phyloP scores from a whole-genome alignment of 306 rosid genomes.

The Quercus cerris region DNA sequence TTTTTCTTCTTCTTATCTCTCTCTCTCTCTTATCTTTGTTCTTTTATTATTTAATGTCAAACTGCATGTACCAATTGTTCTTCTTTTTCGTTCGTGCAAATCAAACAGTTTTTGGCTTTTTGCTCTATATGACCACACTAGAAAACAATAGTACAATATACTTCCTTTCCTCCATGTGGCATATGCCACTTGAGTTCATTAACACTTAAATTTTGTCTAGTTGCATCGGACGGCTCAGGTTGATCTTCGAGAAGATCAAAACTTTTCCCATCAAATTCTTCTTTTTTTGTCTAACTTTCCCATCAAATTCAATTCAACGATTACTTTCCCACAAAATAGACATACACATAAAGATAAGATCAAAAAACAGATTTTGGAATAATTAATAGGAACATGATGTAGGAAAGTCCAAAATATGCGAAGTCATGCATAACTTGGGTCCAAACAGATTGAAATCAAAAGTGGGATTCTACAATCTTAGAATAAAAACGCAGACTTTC shows the following conservation, averaged over 20 bases:
- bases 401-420: not conserved
- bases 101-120: too few species aligned
- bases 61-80: too few species aligned
- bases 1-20: too few species aligned
- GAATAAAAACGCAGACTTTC: slow-evolving; percentile 28
- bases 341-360: not conserved
- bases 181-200: too few species aligned
- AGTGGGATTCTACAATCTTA: slow-evolving; percentile 7
- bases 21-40: too few species aligned
- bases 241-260: not conserved
- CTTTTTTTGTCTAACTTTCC: not conserved
- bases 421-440: not conserved
- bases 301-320: not conserved
- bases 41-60: too few species aligned
- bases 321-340: not conserved
- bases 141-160: too few species aligned
- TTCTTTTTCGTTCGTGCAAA: too few species aligned
- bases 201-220: not conserved
- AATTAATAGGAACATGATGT: too few species aligned
- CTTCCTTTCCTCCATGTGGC: too few species aligned
- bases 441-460: slow-evolving; percentile 1
- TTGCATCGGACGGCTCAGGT: not conserved
- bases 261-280: not conserved
- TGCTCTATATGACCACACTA: too few species aligned
- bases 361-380: not conserved